Evolutionary conservation across 192 early-diverging fungal genomes (phyloP).

Genomic region (Globomyces pollinis-pini): DNA sequence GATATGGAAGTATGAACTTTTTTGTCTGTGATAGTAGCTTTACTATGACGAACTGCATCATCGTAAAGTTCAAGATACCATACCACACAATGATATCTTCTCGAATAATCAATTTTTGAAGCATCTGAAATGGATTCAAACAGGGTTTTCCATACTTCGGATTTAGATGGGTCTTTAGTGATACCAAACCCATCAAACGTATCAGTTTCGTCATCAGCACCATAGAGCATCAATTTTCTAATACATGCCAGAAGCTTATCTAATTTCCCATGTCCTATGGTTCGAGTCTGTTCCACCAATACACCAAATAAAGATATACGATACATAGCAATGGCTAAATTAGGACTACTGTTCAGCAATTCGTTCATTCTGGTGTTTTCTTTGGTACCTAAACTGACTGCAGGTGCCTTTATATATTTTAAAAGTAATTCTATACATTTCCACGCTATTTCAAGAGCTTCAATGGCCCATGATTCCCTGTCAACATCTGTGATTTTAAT

Average conservation of each 20-base stretch:
- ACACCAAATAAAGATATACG: background rate
- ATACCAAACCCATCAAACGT: background rate
- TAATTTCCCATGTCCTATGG: background rate
- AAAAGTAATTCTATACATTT: background rate
- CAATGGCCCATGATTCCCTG: conserved; percentile 4
- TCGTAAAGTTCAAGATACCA: conserved; percentile 5
- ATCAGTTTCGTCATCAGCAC: background rate
- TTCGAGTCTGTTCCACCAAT: background rate
- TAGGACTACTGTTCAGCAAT: background rate
- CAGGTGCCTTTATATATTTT: background rate
- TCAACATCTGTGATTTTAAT: background rate
- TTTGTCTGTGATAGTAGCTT: too few species aligned
- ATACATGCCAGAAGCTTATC: background rate
- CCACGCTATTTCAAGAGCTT: background rate
- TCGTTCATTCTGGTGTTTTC: background rate
- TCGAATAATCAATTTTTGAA: background rate
- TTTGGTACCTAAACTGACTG: background rate
- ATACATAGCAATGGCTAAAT: background rate
- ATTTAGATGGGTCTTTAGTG: background rate
- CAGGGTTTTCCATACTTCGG: background rate
- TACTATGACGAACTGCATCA: too few species aligned
- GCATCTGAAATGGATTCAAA: conserved; percentile 7
- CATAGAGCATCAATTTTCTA: conserved; percentile 1
- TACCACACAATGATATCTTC: background rate
- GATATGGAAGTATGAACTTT: too few species aligned